These are phyloP conservation scores for Globisporangium okanoganense DNA, from an alignment of 352 stramenopile genomes.

Conservation along the genomic window DNA sequence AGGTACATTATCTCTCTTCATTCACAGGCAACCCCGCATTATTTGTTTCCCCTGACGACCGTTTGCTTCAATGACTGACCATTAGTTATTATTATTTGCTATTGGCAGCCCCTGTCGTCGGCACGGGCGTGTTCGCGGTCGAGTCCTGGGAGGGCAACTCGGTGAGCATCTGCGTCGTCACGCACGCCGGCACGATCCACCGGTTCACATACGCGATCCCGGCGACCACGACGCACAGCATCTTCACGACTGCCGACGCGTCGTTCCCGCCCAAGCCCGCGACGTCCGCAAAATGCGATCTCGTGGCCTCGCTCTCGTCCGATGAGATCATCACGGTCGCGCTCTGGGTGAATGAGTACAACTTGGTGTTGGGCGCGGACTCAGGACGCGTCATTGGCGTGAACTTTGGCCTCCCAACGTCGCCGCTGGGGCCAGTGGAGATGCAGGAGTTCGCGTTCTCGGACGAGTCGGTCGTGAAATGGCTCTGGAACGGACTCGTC, in stretches of 20 bases:
- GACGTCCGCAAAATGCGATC: constrained; percentile 33
- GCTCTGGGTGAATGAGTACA: constrained; percentile 77
- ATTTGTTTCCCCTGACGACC: neutral
- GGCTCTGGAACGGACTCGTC: constrained; percentile 70
- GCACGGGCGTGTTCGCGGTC: constrained; percentile 49
- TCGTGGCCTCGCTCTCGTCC: constrained; percentile 38
- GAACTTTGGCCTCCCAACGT: constrained; percentile 58
- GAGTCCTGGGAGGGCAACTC: constrained; percentile 58
- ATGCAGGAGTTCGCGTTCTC: constrained; percentile 71
- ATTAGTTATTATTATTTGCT: neutral
- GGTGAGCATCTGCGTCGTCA: constrained; percentile 62
- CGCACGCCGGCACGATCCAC: constrained; percentile 64
- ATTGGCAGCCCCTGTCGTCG: constrained; percentile 37
- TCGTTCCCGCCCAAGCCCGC: constrained; percentile 40
- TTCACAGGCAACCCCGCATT: neutral
- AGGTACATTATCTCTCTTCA: constrained; percentile 6
- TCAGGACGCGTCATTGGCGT: constrained; percentile 55
- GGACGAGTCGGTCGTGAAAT: constrained; percentile 60
- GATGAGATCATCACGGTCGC: constrained; percentile 63
- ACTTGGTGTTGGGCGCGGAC: constrained; percentile 63
- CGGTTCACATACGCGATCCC: constrained; percentile 57
- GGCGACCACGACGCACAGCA: constrained; percentile 26
- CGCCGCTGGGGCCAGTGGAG: constrained; percentile 18
- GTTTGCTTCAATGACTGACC: neutral
- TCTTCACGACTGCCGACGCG: constrained; percentile 50